These are phyloP conservation scores for Dactylonectria estremocensis DNA, from an alignment of 2,329 filamentous ascomycete genomes.

Conservation along the genomic window DNA sequence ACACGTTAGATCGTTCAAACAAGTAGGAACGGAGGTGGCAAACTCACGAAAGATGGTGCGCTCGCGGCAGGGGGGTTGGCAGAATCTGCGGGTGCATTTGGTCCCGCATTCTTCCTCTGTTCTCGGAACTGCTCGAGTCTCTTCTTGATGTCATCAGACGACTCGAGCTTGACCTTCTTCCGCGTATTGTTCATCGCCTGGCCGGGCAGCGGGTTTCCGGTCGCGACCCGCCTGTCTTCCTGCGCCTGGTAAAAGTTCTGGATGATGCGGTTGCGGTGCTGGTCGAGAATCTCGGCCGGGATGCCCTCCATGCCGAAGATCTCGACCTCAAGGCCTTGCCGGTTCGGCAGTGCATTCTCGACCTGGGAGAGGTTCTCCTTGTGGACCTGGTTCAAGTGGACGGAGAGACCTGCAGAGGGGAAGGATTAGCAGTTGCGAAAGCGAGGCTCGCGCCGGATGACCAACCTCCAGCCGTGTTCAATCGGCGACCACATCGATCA, in stretches of 20 bases:
- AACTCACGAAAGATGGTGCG: constrained; percentile 72
- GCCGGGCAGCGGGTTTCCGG: constrained; percentile 86
- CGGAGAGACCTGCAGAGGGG: constrained; percentile 79
- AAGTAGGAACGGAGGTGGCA: too few relatives aligned
- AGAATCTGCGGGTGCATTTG: constrained; percentile 61
- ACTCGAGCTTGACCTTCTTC: constrained; percentile 82
- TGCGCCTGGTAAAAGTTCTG: constrained; percentile 89
- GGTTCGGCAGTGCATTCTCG: constrained; percentile 92
- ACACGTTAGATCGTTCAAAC: constrained; percentile 49
- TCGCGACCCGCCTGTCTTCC: constrained; percentile 84
- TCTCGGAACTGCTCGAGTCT: constrained; percentile 84
- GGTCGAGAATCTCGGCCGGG: constrained; percentile 85
- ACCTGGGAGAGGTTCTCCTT: constrained; percentile 91
- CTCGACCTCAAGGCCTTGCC: constrained; percentile 89
- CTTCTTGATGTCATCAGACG: constrained; percentile 83
- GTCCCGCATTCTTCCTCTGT: constrained; percentile 72
- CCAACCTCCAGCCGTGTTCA: constrained; percentile 95
- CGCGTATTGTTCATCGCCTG: constrained; percentile 74
- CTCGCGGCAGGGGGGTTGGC: constrained; percentile 58
- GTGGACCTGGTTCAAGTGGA: constrained; percentile 99
- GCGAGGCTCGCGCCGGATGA: background rate
- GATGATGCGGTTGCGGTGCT: constrained; percentile 89
- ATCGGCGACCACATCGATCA: constrained; percentile 86
- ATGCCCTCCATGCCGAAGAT: constrained; percentile 99
- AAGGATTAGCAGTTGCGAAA: constrained; percentile 31